Percentiles rank a stretch among this genome's conserved stretches.
Conservation (phyloP, 352 stramenopile genomes). For the Globisporangium nunn region DNA sequence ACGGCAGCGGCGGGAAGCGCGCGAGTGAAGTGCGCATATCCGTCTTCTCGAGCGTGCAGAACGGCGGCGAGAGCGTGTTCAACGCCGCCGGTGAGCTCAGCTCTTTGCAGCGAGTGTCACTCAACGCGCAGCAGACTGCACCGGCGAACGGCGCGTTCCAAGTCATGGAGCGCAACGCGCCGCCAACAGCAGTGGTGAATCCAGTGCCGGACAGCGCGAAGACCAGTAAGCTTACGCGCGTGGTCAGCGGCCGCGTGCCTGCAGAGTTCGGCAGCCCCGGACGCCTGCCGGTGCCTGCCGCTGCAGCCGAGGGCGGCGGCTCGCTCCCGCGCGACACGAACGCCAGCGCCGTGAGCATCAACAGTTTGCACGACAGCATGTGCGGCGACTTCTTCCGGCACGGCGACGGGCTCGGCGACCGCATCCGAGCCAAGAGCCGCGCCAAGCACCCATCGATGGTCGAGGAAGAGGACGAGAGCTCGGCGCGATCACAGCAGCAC, state of each 20-base stretch:
- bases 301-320: not conserved
- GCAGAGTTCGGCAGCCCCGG: not conserved
- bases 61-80: constrained; percentile 11
- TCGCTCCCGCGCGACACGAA: constrained; percentile 13
- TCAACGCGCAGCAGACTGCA: constrained; percentile 7
- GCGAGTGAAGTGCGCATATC: constrained; percentile 6
- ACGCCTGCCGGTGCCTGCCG: not conserved
- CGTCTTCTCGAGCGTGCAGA: constrained; percentile 12
- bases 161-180: constrained; percentile 3
- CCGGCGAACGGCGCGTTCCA: constrained; percentile 10
- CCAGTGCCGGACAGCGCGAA: constrained; percentile 9
- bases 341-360: constrained; percentile 12
- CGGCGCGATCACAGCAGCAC: not conserved
- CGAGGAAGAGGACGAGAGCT: constrained; percentile 12
- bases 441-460: constrained; percentile 10
- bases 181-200: not conserved
- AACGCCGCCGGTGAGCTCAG: constrained; percentile 5
- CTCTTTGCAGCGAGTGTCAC: constrained; percentile 9
- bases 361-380: constrained; percentile 17
- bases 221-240: constrained; percentile 2
- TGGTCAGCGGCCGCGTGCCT: constrained; percentile 1
- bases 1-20: not conserved
- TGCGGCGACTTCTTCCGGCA: constrained; percentile 15
- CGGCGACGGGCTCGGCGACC: constrained; percentile 14
- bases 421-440: constrained; percentile 3